phyloP scores from a whole-genome alignment of 352 stramenopile genomes.

The Globisporangium spiculum region DNA sequence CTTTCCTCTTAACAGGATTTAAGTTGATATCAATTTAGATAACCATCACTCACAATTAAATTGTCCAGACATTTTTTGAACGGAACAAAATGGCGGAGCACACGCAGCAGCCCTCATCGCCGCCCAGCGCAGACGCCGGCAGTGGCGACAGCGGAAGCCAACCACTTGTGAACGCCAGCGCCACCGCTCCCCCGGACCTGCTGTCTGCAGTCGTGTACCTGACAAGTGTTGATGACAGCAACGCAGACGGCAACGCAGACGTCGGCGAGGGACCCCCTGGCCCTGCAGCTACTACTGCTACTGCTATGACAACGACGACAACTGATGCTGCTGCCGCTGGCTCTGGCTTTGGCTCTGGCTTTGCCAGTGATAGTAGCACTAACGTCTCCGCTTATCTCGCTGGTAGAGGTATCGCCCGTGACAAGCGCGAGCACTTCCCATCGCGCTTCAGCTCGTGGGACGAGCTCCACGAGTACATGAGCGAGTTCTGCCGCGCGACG shows the following conservation, averaged over 20 bases:
- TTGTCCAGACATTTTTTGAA: not conserved
- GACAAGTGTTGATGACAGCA: not conserved
- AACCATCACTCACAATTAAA: no score
- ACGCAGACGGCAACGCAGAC: not conserved
- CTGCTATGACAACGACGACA: not conserved
- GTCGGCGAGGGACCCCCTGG: not conserved
- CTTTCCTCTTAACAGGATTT: no score
- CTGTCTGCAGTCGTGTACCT: not conserved
- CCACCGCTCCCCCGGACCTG: not conserved
- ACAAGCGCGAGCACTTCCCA: not conserved
- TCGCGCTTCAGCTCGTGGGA: conserved; percentile 2
- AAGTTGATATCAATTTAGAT: no score
- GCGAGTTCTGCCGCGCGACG: conserved; percentile 2
- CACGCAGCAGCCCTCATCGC: not conserved
- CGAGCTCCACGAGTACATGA: not conserved
- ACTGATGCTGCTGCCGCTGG: not conserved
- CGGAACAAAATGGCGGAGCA: not conserved
- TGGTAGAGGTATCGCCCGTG: not conserved
- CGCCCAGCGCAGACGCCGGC: not conserved
- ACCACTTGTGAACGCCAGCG: not conserved
- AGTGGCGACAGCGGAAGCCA: not conserved
- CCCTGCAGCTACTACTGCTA: not conserved
- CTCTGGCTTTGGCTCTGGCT: not conserved
- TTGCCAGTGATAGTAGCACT: not conserved
- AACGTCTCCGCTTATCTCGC: not conserved